Evolutionary conservation across 352 stramenopile genomes (phyloP), one percentile per base, ranked within the genome.

Genomic region (Pythium volutum): DNA sequence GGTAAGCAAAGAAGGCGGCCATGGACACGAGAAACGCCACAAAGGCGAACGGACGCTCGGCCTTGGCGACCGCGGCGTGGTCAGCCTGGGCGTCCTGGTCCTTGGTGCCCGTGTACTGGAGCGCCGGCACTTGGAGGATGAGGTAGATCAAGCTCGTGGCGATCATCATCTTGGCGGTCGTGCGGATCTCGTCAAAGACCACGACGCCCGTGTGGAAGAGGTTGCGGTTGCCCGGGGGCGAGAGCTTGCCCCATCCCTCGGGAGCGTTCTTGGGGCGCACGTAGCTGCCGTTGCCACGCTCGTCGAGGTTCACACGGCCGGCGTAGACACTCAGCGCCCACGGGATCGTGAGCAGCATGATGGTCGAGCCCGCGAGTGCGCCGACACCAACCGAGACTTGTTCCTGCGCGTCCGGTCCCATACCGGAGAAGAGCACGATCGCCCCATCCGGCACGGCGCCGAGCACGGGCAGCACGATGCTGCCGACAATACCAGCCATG

Each of bases 261-360:
- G 79, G 23, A 62, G 88, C 72, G 22, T 77, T 75, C 66, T 93
- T 96, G 42, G 82, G 83, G 11, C 80, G 77, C 41, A 88, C 69
- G 64, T 97, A 97, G 62, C 88, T 93, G 57, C 86, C 89, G 46
- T 82, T 74, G 16, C 88, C 93, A 29, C 93, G 74, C 25, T 79
- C 75, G 61, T 97, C 87, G 47, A 99, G 87, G 80, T 98, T 94
- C 26, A 99, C 97, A 48, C 96, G 91, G 4, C 97, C 97, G 16
- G 84, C 90, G 56, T 91, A 95, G 25, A 98, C 71, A 55, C 87
- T 95, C 23, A 99, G 75, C 26, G 83, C 93, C 93, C 95, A 99
- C 20, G 97, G 97, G 42, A 99, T 96, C n/a, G 97, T 99, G 58
- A 99, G 80, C 61, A 99, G 80, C 95, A 99, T 99, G 70, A 99